Conservation (phyloP, 176 grass and related monocot species). For the Carex littledalei region DNA sequence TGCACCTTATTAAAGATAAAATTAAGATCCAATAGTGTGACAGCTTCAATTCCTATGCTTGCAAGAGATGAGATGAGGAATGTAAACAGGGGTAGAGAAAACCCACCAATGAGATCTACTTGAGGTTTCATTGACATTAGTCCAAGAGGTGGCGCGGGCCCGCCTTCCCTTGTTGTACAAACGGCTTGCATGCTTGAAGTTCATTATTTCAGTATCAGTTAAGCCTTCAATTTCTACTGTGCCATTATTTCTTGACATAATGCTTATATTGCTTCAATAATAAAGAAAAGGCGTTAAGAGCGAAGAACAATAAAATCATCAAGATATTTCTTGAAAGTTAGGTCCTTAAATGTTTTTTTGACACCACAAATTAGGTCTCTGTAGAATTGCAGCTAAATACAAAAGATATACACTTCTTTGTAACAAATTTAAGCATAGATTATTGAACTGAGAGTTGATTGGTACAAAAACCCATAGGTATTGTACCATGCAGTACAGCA, state of each 20-base stretch:
- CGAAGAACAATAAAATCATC: background rate
- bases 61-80: background rate
- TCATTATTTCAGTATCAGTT: slow-evolving; percentile 36
- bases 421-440: background rate
- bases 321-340: background rate
- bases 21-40: background rate
- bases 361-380: background rate
- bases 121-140: slow-evolving; percentile 80
- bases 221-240: slow-evolving; percentile 80
- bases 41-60: background rate
- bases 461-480: background rate
- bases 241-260: slow-evolving; percentile 55
- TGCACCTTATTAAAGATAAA: background rate
- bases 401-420: background rate
- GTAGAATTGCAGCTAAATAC: background rate
- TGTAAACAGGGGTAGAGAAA: background rate
- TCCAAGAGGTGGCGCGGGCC: slow-evolving; percentile 72
- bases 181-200: slow-evolving; percentile 63
- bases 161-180: slow-evolving; percentile 70
- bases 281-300: background rate
- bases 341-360: background rate
- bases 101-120: slow-evolving; percentile 97
- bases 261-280: slow-evolving; percentile 55
- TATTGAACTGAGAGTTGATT: background rate
- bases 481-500: background rate